Percentiles rank a stretch among this genome's conserved stretches.
Conservation (phyloP, 2,329 filamentous ascomycete genomes). For the Stemphylium beticola region DNA sequence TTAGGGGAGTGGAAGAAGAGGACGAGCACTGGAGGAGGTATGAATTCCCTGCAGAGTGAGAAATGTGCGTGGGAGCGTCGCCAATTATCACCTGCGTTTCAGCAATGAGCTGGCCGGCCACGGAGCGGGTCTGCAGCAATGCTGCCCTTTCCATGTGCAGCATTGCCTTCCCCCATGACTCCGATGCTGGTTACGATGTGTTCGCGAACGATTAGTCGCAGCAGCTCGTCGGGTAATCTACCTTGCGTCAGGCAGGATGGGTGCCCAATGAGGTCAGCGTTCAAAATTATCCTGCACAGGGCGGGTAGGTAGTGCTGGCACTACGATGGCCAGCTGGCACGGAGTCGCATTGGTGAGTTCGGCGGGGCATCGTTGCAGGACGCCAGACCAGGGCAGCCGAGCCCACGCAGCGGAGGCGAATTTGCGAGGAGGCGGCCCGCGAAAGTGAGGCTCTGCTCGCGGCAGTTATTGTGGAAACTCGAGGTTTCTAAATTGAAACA, state of each 20-base stretch:
- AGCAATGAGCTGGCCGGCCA: slow-evolving; percentile 45
- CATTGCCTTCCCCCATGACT: slow-evolving; percentile 41
- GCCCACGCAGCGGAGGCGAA: slow-evolving; percentile 32
- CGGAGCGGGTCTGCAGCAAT: slow-evolving; percentile 46
- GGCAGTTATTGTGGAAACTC: slow-evolving; percentile 5
- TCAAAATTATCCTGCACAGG: slow-evolving; percentile 44
- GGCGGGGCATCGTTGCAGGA: slow-evolving; percentile 40
- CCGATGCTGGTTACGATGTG: slow-evolving; percentile 39
- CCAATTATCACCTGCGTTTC: slow-evolving; percentile 48
- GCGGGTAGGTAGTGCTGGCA: slow-evolving; percentile 44
- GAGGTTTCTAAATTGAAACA: slow-evolving; percentile 13
- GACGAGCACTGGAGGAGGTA: slow-evolving; percentile 40
- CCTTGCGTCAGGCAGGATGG: slow-evolving; percentile 42
- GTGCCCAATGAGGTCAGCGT: slow-evolving; percentile 39
- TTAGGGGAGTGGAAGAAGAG: slow-evolving; percentile 32
- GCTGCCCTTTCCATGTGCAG: slow-evolving; percentile 41
- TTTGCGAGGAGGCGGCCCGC: slow-evolving; percentile 19
- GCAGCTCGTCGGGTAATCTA: slow-evolving; percentile 45
- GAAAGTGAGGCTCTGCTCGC: slow-evolving; percentile 34
- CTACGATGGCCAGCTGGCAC: slow-evolving; percentile 40
- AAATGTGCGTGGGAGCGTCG: slow-evolving; percentile 39
- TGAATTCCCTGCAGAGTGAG: slow-evolving; percentile 41
- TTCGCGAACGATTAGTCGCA: slow-evolving; percentile 47
- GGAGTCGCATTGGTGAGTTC: slow-evolving; percentile 35
- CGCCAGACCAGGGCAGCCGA: slow-evolving; percentile 27